Evolutionary conservation across 179 eudicot species (phyloP), one percentile per base, ranked within the genome.

Genomic region (Beta lomatogona): DNA sequence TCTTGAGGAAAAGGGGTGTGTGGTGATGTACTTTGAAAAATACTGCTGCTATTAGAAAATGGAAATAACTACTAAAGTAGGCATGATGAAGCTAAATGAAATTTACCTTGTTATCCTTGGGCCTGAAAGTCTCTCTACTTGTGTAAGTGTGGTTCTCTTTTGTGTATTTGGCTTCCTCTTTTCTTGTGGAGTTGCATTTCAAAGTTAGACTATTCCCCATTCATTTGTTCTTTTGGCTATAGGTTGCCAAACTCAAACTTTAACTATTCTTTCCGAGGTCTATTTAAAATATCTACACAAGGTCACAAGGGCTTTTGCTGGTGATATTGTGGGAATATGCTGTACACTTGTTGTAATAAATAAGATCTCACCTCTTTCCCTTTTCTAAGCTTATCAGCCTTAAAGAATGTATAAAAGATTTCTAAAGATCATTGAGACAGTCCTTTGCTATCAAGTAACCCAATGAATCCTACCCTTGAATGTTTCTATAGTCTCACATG

Each of bases 121-220:
- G 41, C 41, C 41, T 36, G 41, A 36, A 48, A 48, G 7, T 48
- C 52, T 48, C 52, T 48, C 52, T 48, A 48, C 9, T 48, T 48
- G 52, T 48, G 52, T 9, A 48, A 6, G 52, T 48, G 52, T 48
- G 52, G 52, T 6, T 48, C 52, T 48, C 52, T 48, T 48, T 48
- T 48, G 52, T 48, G 52, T 48, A 48, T 48, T 7, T 9, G 9
- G 52, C 52, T 48, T 48, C 9, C n/a, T n/a, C 65, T 71, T 63
- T 80, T 19, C 55, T 80, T 36, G 22, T 11, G 52, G 28, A 58
- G 60, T 63, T 52, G 72, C 64, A 63, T 73, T 8, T 55, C 16
- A 16, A 3, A 9, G 28, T 60, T 60, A n/a, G n/a, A 58, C 5
- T 60, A 16, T 60, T 12, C 19, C 0, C 21, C 7, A 3, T n/a